Conservation (phyloP, 1,284 basidiomycete genomes). For the Moesziomyces globuligerus region DNA sequence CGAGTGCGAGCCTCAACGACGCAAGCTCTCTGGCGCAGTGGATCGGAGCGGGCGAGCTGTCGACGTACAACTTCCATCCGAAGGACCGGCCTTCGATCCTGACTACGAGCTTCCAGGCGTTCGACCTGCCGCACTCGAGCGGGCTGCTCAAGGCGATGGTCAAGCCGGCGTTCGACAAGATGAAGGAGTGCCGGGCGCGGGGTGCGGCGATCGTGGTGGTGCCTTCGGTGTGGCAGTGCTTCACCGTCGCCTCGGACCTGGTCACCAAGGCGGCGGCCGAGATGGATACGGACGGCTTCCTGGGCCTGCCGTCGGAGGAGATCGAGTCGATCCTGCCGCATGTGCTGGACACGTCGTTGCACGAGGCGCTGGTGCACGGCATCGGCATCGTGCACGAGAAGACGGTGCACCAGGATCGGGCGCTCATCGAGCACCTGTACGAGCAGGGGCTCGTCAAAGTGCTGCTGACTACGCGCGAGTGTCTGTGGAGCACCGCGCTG, state of each 20-base stretch:
- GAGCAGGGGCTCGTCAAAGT: constrained; percentile 83
- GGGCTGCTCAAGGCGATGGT: constrained; percentile 90
- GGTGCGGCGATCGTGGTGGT: constrained; percentile 82
- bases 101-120: constrained; percentile 77
- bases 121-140: constrained; percentile 86
- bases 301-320: constrained; percentile 72
- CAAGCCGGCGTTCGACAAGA: constrained; percentile 80
- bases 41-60: constrained; percentile 78
- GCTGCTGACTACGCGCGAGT: constrained; percentile 82
- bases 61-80: constrained; percentile 82
- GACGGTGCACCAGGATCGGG: constrained; percentile 77
- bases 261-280: constrained; percentile 87
- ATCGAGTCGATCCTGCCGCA: constrained; percentile 75
- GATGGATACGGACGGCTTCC: constrained; percentile 76
- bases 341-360: constrained; percentile 76
- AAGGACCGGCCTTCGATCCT: constrained; percentile 85
- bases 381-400: constrained; percentile 87
- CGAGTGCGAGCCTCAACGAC: constrained; percentile 83
- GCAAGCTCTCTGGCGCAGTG: constrained; percentile 82
- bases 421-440: constrained; percentile 83
- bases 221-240: constrained; percentile 83
- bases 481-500: constrained; percentile 86
- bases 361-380: constrained; percentile 84
- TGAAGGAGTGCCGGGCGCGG: constrained; percentile 71
- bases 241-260: constrained; percentile 81